phyloP scores from a whole-genome alignment of 257 asterid genomes.

The Nicotiana tomentosiformis region DNA sequence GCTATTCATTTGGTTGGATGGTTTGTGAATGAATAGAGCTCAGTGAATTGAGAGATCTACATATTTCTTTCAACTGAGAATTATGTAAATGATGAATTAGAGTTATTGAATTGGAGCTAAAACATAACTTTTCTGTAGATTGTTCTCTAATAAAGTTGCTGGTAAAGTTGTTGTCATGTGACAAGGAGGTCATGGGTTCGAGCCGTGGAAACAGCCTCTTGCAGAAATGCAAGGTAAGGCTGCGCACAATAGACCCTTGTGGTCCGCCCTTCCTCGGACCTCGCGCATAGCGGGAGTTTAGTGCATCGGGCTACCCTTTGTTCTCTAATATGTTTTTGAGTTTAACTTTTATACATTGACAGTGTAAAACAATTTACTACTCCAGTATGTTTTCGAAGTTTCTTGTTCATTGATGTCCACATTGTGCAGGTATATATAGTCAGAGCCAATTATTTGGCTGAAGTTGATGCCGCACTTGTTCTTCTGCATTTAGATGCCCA shows the following conservation, averaged over 20 bases:
- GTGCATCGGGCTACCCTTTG: too few relatives aligned
- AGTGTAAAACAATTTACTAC: neutral
- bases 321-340: neutral
- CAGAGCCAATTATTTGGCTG: conserved; percentile 31
- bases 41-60: neutral
- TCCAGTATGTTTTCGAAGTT: neutral
- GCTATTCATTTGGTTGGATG: neutral
- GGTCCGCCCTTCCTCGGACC: too few relatives aligned
- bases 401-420: neutral
- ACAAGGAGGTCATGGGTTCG: too few relatives aligned
- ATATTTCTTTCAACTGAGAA: too few relatives aligned
- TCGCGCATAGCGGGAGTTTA: too few relatives aligned
- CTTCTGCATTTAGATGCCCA: conserved; percentile 32
- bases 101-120: neutral
- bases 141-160: neutral
- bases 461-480: conserved; percentile 47
- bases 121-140: neutral
- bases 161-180: too few relatives aligned
- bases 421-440: conserved; percentile 34
- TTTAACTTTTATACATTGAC: neutral
- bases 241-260: too few relatives aligned
- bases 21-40: neutral
- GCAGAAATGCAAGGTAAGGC: too few relatives aligned
- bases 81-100: too few relatives aligned
- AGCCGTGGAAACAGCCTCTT: too few relatives aligned